Evolutionary conservation across 2,329 filamentous ascomycete species (phyloP), one percentile per base, ranked within the genome.

Genomic region (Epichloe sibirici): DNA sequence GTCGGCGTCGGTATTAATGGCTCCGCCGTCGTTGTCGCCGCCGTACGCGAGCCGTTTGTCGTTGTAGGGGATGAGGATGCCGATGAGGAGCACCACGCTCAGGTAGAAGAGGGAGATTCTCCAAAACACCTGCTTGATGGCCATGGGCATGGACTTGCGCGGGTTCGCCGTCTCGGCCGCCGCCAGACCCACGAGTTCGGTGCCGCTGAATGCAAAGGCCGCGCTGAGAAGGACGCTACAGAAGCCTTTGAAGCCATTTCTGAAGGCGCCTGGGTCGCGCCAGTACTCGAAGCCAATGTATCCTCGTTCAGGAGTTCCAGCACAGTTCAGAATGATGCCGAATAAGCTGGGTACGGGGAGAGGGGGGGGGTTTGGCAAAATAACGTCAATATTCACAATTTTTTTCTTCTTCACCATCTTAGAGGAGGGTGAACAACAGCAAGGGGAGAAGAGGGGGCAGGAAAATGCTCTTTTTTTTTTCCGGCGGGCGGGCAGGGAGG

Each of bases 81-180:
- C 57, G 25, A 61, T 54, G 49, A 61, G 55, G n/a, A 60, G 55
- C 17, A 60, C 49, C 39, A 54, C 56, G 48, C 57, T 51, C 3
- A 60, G 53, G 37, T 61, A 61, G 47, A 61, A 60, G 25, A 61
- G 34, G 5, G 58, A 53, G 44, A 62, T 61, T 23, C 59, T 55
- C 53, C 56, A 59, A 42, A 61, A 60, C 17, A 62, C 60, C 45
- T 60, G 59, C 45, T 60, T 59, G 46, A 55, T 56, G n/a, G 60
- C 59, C 38, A 52, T 57, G 35, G 60, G 60, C 17, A 62, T 55
- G n/a, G 60, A 56, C 40, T 58, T 58, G 44, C 56, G 55, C 4
- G 60, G 59, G 54, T 60, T 60, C 11, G 54, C 49, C 5, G 59
- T 55, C 40, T 61, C 59, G 42, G 59, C 59, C 5, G 58, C 59